Percentiles rank a stretch among this genome's conserved stretches.
Conservation (phyloP, 116 monocot species). For the Posidonia oceanica region DNA sequence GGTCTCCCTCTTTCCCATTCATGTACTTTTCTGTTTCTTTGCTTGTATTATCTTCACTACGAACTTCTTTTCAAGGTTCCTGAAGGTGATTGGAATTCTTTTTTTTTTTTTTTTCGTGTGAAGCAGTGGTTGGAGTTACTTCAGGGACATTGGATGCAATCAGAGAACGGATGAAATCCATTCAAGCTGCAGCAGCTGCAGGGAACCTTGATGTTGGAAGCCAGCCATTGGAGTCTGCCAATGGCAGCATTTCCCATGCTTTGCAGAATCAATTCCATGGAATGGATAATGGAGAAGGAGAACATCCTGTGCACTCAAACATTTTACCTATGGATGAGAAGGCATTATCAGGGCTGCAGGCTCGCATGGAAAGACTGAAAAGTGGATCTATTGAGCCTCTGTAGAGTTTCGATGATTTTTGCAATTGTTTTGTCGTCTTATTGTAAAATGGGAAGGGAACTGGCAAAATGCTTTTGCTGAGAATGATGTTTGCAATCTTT, state of each 20-base stretch:
- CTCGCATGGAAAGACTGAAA: slow-evolving; percentile 97
- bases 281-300: slow-evolving; percentile 27
- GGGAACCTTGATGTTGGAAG: slow-evolving; percentile 36
- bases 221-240: slow-evolving; percentile 33
- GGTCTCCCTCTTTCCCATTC: slow-evolving; percentile 13
- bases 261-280: slow-evolving; percentile 15
- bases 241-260: slow-evolving; percentile 24
- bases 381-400: slow-evolving; percentile 78
- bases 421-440: background rate
- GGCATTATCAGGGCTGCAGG: slow-evolving; percentile 89
- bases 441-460: background rate
- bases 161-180: slow-evolving; percentile 94
- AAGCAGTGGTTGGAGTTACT: slow-evolving; percentile 33
- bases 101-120: background rate
- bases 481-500: background rate
- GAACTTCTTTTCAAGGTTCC: background rate
- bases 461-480: background rate
- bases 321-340: slow-evolving; percentile 87
- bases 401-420: slow-evolving; percentile 10
- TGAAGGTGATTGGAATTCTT: background rate
- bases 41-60: background rate
- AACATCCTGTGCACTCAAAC: slow-evolving; percentile 19
- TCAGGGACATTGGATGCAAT: slow-evolving; percentile 82
- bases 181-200: slow-evolving; percentile 81
- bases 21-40: background rate